Conservation (phyloP, 257 asterid genomes). For the Nicotiana undulata region DNA sequence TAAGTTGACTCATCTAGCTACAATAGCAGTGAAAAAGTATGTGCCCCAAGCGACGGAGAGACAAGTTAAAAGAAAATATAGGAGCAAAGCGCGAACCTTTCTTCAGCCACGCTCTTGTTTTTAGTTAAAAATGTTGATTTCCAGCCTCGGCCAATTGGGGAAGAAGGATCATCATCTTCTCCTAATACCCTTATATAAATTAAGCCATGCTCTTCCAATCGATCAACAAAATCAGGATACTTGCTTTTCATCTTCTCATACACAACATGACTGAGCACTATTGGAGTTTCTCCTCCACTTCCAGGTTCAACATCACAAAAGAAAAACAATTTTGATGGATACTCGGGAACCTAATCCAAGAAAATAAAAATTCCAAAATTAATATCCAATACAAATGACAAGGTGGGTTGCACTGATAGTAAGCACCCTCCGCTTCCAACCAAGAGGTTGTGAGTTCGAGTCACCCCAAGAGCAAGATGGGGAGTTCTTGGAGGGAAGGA, state of each 20-base stretch:
- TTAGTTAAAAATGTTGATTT: slow-evolving; percentile 69
- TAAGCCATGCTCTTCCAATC: slow-evolving; percentile 55
- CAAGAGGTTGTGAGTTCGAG: no score
- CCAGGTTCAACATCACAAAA: slow-evolving; percentile 81
- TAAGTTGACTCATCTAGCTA: neutral
- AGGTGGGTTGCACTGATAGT: no score
- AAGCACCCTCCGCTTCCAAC: no score
- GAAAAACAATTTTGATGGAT: slow-evolving; percentile 81
- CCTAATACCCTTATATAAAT: slow-evolving; percentile 64
- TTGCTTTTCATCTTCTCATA: slow-evolving; percentile 62
- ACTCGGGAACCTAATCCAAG: slow-evolving; percentile 55
- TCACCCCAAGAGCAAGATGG: no score
- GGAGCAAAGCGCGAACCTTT: slow-evolving; percentile 38
- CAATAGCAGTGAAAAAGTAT: neutral
- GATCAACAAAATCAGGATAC: slow-evolving; percentile 69
- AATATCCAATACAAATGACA: neutral
- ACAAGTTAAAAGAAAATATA: neutral
- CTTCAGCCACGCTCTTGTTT: slow-evolving; percentile 71
- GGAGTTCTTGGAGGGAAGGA: no score
- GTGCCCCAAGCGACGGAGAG: neutral
- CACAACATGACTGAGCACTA: slow-evolving; percentile 70
- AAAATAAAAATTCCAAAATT: neutral
- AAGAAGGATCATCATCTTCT: slow-evolving; percentile 79
- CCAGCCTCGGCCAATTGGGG: slow-evolving; percentile 94
- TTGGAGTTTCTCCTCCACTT: slow-evolving; percentile 77